Evolutionary conservation across 345 rosid genomes (phyloP).

Genomic region (Pelargonium nanum): DNA sequence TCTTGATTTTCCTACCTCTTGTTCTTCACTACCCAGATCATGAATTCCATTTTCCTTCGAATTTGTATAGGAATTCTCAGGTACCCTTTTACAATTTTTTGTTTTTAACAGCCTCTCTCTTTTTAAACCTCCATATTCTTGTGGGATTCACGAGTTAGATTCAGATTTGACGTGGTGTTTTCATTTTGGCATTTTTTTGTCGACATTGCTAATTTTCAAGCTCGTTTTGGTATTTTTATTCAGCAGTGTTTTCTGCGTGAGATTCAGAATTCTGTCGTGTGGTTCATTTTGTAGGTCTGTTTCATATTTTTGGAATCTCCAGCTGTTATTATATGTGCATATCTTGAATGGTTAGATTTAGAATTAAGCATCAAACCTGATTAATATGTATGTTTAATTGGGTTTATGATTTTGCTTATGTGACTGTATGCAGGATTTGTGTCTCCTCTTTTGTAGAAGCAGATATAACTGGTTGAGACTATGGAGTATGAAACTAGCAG

Average conservation of each 20-base stretch:
- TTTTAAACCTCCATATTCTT: no score
- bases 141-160: background rate
- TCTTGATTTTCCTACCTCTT: background rate
- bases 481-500: constrained; percentile 44
- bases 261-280: background rate
- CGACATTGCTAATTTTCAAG: no score
- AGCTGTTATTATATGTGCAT: no score
- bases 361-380: background rate
- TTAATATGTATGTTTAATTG: background rate
- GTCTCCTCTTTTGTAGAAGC: constrained; percentile 21
- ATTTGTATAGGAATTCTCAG: background rate
- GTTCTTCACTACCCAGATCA: background rate
- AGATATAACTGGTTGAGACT: background rate
- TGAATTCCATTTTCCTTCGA: background rate
- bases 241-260: background rate
- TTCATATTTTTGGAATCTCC: background rate
- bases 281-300: background rate
- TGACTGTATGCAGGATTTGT: constrained; percentile 19
- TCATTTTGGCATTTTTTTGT: background rate
- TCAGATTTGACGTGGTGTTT: background rate
- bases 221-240: no score
- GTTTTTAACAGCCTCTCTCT: no score
- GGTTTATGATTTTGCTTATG: background rate
- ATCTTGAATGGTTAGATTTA: no score
- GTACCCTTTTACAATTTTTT: no score